A percentile compares a stretch with the other conserved stretches of the same genome.
Conservation (phyloP, 2,329 filamentous ascomycete species). For the Lachnellula hyalina region DNA sequence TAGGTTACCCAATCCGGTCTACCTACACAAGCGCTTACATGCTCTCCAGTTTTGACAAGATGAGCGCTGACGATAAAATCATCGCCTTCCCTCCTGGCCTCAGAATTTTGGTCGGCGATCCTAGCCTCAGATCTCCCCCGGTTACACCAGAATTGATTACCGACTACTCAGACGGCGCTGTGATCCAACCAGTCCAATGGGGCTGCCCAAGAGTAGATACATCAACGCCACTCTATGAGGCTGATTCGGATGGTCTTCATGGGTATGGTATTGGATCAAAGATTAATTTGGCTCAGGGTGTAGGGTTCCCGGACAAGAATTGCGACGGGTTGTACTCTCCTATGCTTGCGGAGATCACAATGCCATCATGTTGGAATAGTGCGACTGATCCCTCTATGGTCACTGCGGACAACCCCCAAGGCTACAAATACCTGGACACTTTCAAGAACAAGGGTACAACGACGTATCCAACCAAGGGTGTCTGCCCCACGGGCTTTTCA, state of each 20-base stretch:
- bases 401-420: neutral
- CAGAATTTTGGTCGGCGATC: conserved; percentile 75
- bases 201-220: conserved; percentile 53
- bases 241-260: conserved; percentile 47
- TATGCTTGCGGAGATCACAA: conserved; percentile 77
- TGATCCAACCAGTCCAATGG: conserved; percentile 50
- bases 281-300: conserved; percentile 51
- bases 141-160: conserved; percentile 44
- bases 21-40: conserved; percentile 24
- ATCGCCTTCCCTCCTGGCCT: conserved; percentile 72
- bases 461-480: conserved; percentile 67
- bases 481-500: conserved; percentile 66
- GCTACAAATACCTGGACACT: neutral
- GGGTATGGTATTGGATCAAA: conserved; percentile 43
- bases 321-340: conserved; percentile 60
- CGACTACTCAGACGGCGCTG: conserved; percentile 45
- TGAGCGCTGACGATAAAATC: conserved; percentile 58
- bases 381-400: conserved; percentile 38
- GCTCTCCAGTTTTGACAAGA: conserved; percentile 41
- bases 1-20: conserved; percentile 31
- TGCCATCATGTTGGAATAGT: conserved; percentile 86
- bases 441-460: conserved; percentile 59
- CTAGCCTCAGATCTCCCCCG: conserved; percentile 57
- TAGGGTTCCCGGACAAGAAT: conserved; percentile 64
- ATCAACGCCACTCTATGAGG: conserved; percentile 47